Evolutionary conservation across 139 green algal species (phyloP).

Genomic region (Spirogloea muscicola): DNA sequence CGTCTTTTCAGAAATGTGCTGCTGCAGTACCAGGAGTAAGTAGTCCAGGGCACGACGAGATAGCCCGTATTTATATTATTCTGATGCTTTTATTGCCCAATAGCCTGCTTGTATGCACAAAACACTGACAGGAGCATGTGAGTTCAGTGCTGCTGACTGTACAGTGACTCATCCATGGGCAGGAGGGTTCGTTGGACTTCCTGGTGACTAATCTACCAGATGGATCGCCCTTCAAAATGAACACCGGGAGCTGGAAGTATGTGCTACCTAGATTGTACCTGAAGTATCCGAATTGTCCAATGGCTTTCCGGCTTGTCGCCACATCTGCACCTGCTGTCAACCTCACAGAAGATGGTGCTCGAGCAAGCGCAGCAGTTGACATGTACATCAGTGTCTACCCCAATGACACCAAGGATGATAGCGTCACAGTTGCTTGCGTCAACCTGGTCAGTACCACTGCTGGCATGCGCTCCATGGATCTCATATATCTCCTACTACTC

Average conservation of each 20-base stretch:
- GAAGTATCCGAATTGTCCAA: conserved; percentile 25
- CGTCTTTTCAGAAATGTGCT: too few species aligned
- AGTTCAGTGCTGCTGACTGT: too few species aligned
- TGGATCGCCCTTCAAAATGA: conserved; percentile 9
- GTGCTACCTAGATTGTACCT: conserved; percentile 29
- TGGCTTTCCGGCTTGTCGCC: conserved; percentile 12
- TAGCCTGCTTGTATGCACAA: too few species aligned
- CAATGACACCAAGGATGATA: neutral
- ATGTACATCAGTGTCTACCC: conserved; percentile 6
- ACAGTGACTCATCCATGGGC: too few species aligned
- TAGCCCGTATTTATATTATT: too few species aligned
- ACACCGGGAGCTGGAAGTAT: conserved; percentile 34
- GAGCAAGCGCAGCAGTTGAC: neutral
- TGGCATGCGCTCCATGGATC: too few species aligned
- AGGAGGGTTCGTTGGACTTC: conserved; percentile 8
- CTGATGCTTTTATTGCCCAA: too few species aligned
- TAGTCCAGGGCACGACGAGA: too few species aligned
- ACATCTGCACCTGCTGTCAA: conserved; percentile 8
- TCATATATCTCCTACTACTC: too few species aligned
- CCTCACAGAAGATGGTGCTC: conserved; percentile 3
- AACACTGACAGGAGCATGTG: too few species aligned
- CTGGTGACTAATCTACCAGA: conserved; percentile 23
- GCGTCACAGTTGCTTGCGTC: neutral
- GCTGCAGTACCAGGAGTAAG: too few species aligned
- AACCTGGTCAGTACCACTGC: neutral